These are phyloP conservation scores for Linnemannia zychae DNA, from an alignment of 192 early-diverging fungal species.

Conservation along the genomic window DNA sequence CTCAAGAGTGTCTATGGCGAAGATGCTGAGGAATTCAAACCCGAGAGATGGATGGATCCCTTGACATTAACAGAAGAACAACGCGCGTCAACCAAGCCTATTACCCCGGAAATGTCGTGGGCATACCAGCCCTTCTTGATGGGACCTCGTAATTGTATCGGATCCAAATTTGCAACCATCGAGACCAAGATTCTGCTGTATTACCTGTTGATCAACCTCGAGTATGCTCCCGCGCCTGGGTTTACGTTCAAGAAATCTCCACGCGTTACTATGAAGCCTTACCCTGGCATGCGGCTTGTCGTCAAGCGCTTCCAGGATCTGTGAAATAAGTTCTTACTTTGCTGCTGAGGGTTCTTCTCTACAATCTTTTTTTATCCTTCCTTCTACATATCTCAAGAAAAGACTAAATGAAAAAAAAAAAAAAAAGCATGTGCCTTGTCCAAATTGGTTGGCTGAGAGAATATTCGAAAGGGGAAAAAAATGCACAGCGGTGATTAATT, in stretches of 20 bases:
- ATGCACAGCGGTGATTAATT: too few species aligned
- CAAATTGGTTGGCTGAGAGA: too few species aligned
- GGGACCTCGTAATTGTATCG: conserved; percentile 69
- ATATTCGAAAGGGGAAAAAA: too few species aligned
- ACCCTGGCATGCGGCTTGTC: conserved; percentile 57
- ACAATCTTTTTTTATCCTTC: too few species aligned
- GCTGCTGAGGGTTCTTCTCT: too few species aligned
- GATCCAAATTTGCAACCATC: conserved; percentile 67
- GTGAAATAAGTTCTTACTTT: too few species aligned
- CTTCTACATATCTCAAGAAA: too few species aligned
- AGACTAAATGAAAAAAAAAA: too few species aligned
- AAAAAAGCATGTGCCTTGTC: too few species aligned
- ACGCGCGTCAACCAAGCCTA: conserved; percentile 18
- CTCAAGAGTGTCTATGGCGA: conserved; percentile 61
- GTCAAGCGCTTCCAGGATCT: conserved; percentile 25
- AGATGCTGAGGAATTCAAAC: conserved; percentile 66
- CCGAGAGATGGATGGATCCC: conserved; percentile 65
- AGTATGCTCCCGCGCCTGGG: conserved; percentile 58
- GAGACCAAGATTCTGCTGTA: conserved; percentile 70
- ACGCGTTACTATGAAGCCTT: conserved; percentile 59
- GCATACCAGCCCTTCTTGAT: conserved; percentile 62
- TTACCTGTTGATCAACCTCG: conserved; percentile 56
- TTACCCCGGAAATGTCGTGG: conserved; percentile 41
- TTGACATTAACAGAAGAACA: conserved; percentile 7
- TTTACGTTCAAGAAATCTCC: conserved; percentile 60